Base-by-base conservation (phyloP, 2,329 filamentous ascomycete genomes). In the Paecilomyces variotii region DNA sequence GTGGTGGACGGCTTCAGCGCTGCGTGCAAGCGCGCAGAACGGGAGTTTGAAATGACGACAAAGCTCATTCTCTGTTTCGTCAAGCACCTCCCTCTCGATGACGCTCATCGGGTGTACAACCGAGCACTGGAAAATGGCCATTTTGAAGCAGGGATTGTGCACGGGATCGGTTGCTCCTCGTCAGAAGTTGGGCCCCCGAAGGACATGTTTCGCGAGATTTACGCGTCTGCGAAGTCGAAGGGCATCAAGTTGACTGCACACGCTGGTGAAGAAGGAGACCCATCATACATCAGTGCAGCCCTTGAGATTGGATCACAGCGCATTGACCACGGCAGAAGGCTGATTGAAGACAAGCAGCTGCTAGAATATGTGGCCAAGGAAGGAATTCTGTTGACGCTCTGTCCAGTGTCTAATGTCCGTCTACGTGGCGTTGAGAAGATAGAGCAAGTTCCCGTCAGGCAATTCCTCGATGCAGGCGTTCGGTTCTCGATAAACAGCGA, bases 401-500 rank as follows among this genome's bases (percentile, higher is more conserved):
- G 89, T 68, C 89, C 89, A 1, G 68, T 90, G 60, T 89, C 86
- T 64, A 91, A 93, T 72, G 83, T 91, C 10, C 77, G 81, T 64
- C 69, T 89, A 63, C 75, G 78, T n/a, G 85, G 80, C 63, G 81
- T 85, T 1, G 64, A 74, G 54, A 71, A 72, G 28, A 75, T 88
- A 25, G 70, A 74, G 24, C 76, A 85, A 56, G 76, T 87, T 34
- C 87, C 88, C 0, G 80, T 90, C 60, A 78, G 84, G 12, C 76
- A 74, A 56, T 87, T 89, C 64, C 72, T 90, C 24, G 82, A 88
- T 49, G 76, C 76, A 4, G 84, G 85, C 0, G 84, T 90, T 45
- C 79, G 76, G 61, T 90, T 90, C 71, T 87, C 84, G 58, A 83
- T 91, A 70, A 90, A 90, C 72, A 87, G 84, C 63, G 87, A 90